A percentile compares a stretch with the other conserved stretches of the same genome.
Evolutionary conservation across 345 rosid genomes (phyloP).

Genomic region (Citrus hindsii): DNA sequence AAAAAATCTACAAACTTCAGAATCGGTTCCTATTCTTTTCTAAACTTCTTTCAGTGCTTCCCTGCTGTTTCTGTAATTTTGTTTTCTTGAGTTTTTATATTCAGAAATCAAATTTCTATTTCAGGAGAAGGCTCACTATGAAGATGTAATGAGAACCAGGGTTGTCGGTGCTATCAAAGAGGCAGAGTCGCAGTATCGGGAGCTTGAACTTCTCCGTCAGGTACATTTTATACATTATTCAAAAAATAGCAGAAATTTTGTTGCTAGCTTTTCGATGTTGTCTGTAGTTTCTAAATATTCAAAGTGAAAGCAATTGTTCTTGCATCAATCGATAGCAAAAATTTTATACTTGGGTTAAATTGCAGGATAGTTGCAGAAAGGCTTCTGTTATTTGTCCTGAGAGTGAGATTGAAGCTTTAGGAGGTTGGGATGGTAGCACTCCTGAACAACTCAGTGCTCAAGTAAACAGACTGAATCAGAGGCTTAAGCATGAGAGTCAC

Average conservation of each 20-base stretch:
- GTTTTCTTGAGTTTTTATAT: slow-evolving; percentile 11
- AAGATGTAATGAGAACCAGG: slow-evolving; percentile 65
- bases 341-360: slow-evolving; percentile 13
- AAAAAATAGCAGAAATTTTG: slow-evolving; percentile 1
- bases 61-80: slow-evolving; percentile 6
- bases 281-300: slow-evolving; percentile 4
- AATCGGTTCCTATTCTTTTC: slow-evolving; percentile 39
- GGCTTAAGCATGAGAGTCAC: slow-evolving; percentile 73
- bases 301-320: background rate
- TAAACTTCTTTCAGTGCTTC: slow-evolving; percentile 3
- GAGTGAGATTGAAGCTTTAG: slow-evolving; percentile 77
- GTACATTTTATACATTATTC: slow-evolving; percentile 29
- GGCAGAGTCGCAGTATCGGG: slow-evolving; percentile 54
- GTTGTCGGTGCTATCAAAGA: slow-evolving; percentile 64
- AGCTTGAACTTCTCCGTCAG: slow-evolving; percentile 56
- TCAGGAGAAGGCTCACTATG: slow-evolving; percentile 79
- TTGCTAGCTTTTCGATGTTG: background rate
- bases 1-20: slow-evolving; percentile 51
- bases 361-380: slow-evolving; percentile 74
- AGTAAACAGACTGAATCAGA: slow-evolving; percentile 54
- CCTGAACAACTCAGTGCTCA: slow-evolving; percentile 88
- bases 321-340: background rate
- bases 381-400: slow-evolving; percentile 95
- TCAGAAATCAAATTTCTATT: slow-evolving; percentile 23
- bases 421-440: slow-evolving; percentile 69